These are phyloP conservation scores for Vanderwaltozyma polyspora DNA, from an alignment of 805 yeast genomes.

Conservation along the genomic window DNA sequence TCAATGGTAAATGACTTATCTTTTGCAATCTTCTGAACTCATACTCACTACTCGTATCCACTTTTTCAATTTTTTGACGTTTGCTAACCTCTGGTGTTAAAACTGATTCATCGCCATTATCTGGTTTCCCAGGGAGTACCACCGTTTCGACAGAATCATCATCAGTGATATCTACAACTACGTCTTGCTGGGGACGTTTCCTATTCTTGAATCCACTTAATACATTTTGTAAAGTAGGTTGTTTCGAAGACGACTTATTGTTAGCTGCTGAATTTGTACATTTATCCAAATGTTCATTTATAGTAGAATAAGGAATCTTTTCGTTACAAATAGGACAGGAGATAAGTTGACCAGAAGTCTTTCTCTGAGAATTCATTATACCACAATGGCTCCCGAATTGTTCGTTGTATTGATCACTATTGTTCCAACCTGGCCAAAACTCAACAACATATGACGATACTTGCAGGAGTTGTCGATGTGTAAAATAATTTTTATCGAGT, in stretches of 20 bases:
- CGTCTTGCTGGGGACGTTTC: too few species aligned
- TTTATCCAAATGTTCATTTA: conserved; percentile 24
- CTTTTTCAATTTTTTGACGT: too few species aligned
- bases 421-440: too few species aligned
- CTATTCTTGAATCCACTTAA: conserved; percentile 3
- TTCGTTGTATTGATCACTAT: too few species aligned
- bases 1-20: conserved; percentile 38
- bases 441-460: too few species aligned
- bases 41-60: conserved; percentile 7
- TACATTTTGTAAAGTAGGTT: conserved; percentile 12
- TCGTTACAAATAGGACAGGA: conserved; percentile 25
- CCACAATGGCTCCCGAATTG: too few species aligned
- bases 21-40: conserved; percentile 20
- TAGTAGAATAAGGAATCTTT: conserved; percentile 15
- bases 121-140: too few species aligned
- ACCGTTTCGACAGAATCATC: background rate
- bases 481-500: too few species aligned
- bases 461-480: too few species aligned
- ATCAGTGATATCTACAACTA: background rate
- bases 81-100: conserved; percentile 8
- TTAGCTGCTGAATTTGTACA: conserved; percentile 7
- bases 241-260: conserved; percentile 2
- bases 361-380: conserved; percentile 1
- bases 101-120: too few species aligned
- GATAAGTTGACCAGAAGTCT: conserved; percentile 14